Conservation (phyloP, 2,329 filamentous ascomycete species). For the Xylariomycetidae sp. region DNA sequence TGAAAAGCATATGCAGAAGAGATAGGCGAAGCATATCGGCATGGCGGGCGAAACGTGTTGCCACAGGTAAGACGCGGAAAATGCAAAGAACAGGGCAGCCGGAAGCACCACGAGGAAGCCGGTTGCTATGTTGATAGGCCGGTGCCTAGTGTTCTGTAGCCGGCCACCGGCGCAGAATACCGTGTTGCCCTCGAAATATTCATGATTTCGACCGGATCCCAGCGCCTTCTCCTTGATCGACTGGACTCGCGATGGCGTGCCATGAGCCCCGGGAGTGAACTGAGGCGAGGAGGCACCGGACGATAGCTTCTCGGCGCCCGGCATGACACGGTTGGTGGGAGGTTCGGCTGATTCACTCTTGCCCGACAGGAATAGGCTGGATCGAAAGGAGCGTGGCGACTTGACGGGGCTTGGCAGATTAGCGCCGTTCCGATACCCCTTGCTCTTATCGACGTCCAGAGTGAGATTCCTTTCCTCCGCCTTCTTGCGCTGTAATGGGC, state of each 20-base stretch:
- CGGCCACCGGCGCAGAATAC: constrained; percentile 83
- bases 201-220: constrained; percentile 67
- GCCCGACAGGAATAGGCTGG: constrained; percentile 64
- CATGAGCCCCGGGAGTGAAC: constrained; percentile 33
- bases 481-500: constrained; percentile 60
- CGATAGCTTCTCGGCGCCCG: constrained; percentile 77
- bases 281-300: constrained; percentile 74
- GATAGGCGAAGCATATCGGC: constrained; percentile 83
- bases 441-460: constrained; percentile 55
- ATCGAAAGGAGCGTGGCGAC: constrained; percentile 72
- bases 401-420: constrained; percentile 57
- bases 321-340: constrained; percentile 51
- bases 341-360: constrained; percentile 46
- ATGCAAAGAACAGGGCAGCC: constrained; percentile 76
- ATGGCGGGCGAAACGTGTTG: constrained; percentile 80
- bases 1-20: constrained; percentile 86
- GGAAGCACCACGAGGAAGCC: constrained; percentile 77
- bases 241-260: constrained; percentile 16
- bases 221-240: constrained; percentile 30
- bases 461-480: constrained; percentile 41
- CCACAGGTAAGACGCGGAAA: constrained; percentile 83
- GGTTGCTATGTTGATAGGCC: constrained; percentile 85
- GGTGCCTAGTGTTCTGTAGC: constrained; percentile 80
- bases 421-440: constrained; percentile 49
- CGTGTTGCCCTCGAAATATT: constrained; percentile 93